Percentiles rank a stretch among this genome's conserved stretches.
These are phyloP conservation scores for Pyrenopolyporus hunteri DNA, from an alignment of 495 filamentous ascomycete species.

Conservation along the genomic window DNA sequence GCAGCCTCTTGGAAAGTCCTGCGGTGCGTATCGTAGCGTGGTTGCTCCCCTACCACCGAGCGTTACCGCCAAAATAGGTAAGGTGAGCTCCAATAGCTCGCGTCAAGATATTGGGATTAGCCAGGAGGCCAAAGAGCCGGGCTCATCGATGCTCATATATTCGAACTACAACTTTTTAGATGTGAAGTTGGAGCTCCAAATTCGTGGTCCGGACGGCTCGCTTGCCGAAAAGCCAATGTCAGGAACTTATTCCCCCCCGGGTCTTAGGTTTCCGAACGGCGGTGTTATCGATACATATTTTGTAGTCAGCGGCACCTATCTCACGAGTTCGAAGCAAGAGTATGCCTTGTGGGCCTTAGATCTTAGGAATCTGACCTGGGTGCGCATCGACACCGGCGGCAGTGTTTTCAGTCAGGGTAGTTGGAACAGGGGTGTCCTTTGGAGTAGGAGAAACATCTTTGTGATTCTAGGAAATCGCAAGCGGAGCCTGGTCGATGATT, in stretches of 20 bases:
- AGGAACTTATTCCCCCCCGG: slow-evolving; percentile 83
- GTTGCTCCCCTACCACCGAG: slow-evolving; percentile 77
- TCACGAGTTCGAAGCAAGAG: slow-evolving; percentile 97
- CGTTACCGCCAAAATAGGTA: slow-evolving; percentile 75
- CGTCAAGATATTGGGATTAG: slow-evolving; percentile 47
- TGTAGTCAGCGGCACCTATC: slow-evolving; percentile 93
- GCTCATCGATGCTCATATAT: slow-evolving; percentile 92
- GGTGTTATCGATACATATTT: slow-evolving; percentile 94
- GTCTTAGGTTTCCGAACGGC: slow-evolving; percentile 92
- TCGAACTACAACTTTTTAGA: slow-evolving; percentile 99
- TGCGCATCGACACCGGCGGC: slow-evolving; percentile 93
- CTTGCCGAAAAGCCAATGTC: slow-evolving; percentile 88
- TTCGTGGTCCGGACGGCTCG: slow-evolving; percentile 82
- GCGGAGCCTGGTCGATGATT: slow-evolving; percentile 94
- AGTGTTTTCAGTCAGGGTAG: slow-evolving; percentile 93
- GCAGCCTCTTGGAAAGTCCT: slow-evolving; percentile 80
- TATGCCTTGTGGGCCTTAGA: slow-evolving; percentile 97
- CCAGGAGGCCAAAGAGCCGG: slow-evolving; percentile 62
- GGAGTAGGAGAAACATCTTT: slow-evolving; percentile 90
- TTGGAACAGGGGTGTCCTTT: slow-evolving; percentile 94
- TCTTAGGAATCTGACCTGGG: slow-evolving; percentile 85
- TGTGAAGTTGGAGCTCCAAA: slow-evolving; percentile 92
- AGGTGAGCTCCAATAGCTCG: slow-evolving; percentile 40
- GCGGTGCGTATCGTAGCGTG: slow-evolving; percentile 94
- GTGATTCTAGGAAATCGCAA: slow-evolving; percentile 94